Percentiles rank a stretch among this genome's conserved stretches.
Evolutionary conservation across 176 grass and related monocot genomes (phyloP).

Genomic region (Ananas comosus): DNA sequence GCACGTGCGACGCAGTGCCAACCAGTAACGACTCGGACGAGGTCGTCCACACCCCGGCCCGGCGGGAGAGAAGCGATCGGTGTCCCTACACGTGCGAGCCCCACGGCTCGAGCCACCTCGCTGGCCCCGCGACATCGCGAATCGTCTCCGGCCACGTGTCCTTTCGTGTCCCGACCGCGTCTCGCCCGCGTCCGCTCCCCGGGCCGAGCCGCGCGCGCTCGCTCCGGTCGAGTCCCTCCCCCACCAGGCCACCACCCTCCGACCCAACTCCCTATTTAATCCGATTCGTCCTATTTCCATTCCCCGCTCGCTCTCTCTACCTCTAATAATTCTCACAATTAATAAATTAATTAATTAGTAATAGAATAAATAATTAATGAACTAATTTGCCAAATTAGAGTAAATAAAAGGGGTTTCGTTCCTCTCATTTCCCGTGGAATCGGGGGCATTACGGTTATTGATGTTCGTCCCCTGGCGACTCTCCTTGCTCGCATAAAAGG

Average conservation of each 20-base stretch:
- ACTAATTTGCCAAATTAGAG: too few species aligned
- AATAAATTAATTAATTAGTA: neutral
- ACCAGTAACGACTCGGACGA: neutral
- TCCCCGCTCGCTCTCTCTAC: neutral
- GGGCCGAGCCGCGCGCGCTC: neutral
- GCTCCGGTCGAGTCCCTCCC: neutral
- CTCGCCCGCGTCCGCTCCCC: neutral
- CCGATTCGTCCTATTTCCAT: neutral
- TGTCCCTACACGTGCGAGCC: neutral
- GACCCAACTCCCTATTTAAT: constrained; percentile 1
- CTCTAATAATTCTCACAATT: neutral
- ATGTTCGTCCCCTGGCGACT: neutral
- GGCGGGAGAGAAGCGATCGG: neutral
- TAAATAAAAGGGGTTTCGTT: too few species aligned
- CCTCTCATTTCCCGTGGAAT: too few species aligned
- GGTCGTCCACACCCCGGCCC: neutral
- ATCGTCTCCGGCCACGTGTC: neutral
- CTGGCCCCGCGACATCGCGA: too few species aligned
- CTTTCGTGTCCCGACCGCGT: constrained; percentile 5
- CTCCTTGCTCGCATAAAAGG: neutral
- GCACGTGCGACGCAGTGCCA: neutral
- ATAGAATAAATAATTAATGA: neutral
- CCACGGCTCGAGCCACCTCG: neutral
- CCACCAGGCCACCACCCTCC: too few species aligned
- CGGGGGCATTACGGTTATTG: neutral